These are phyloP conservation scores for Tylopilus subfusipes DNA, from an alignment of 768 basidiomycete genomes.

Conservation along the genomic window DNA sequence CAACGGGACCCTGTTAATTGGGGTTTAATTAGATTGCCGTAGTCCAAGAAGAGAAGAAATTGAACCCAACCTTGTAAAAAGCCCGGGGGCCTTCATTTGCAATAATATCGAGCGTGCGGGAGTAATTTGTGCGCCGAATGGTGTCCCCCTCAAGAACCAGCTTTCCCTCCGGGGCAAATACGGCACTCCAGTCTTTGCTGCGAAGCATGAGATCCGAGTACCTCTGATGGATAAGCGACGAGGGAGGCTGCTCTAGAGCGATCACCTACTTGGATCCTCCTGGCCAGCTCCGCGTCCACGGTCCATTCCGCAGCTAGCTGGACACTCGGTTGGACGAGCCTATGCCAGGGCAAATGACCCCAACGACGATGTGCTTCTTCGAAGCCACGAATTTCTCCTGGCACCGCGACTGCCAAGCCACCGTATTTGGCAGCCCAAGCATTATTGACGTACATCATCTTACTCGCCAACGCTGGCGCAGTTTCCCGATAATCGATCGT, in stretches of 20 bases:
- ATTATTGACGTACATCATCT: slow-evolving; percentile 69
- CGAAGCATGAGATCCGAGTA: slow-evolving; percentile 56
- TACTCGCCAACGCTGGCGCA: slow-evolving; percentile 68
- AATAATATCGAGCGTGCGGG: slow-evolving; percentile 69
- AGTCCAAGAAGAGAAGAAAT: slow-evolving; percentile 5
- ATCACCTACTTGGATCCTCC: slow-evolving; percentile 59
- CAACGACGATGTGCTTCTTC: slow-evolving; percentile 80
- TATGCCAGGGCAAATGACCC: slow-evolving; percentile 77
- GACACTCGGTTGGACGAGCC: slow-evolving; percentile 71
- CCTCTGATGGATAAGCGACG: slow-evolving; percentile 29
- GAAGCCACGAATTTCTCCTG: slow-evolving; percentile 86
- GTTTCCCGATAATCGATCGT: slow-evolving; percentile 88
- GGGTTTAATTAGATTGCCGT: slow-evolving; percentile 13
- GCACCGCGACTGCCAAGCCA: slow-evolving; percentile 85
- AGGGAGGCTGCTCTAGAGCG: background rate
- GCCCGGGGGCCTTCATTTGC: slow-evolving; percentile 74
- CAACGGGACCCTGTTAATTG: slow-evolving; percentile 64
- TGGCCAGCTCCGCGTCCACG: slow-evolving; percentile 73
- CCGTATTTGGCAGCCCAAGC: slow-evolving; percentile 59
- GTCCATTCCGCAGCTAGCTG: slow-evolving; percentile 76
- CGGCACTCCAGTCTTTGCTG: slow-evolving; percentile 70
- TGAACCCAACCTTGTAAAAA: slow-evolving; percentile 66
- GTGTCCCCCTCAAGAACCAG: slow-evolving; percentile 72
- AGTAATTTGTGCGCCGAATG: slow-evolving; percentile 70
- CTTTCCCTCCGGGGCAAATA: slow-evolving; percentile 77